Base-by-base conservation (phyloP, 2,329 filamentous ascomycete species). In the Zasmidium cellare region DNA sequence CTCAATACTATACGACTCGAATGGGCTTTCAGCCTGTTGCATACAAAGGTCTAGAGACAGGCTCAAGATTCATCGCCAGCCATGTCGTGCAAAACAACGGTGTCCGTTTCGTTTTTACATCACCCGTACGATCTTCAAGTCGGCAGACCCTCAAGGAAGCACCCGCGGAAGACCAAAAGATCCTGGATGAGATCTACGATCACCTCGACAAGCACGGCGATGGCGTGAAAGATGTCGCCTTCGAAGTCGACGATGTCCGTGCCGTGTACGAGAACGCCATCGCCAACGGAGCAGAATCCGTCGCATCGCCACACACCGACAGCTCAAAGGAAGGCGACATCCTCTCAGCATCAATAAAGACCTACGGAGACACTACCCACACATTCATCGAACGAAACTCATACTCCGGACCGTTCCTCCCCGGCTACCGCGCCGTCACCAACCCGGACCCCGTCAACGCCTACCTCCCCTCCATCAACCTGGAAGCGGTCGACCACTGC, bases 311-410 rank as follows among this genome's bases (percentile, higher is more conserved):
- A 0, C 76, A 73, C 24, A 77, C 75, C 5, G 63, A 65, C n/a
- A 63, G 77, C 38, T 74, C 74, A 50, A 86, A 90, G 71, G 79
- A 87, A 59, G 46, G 86, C 66, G 91, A 91, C 28, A 79, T 82
- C 54, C 85, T 96, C 52, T 83, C 83, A 20, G 93, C 92, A 38
- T 88, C 90, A 9, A 93, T 97, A 72, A 84, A 85, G 75, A 97
- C 93, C 3, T 97, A 97, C 72, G 93, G 93, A 65, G 91, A 97
- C 77, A 97, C 93, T 12, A 96, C 91, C 1, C 93, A 97, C 77
- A 96, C 93, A 0, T 84, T 97, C 57, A 87, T 97, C 74, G 86
- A 90, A 67, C 86, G 91, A 46, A 74, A 75, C 48, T 74, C 78
- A 45, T 97, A 96, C 76, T 76, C 74, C 0, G 92, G 92, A 0